Evolutionary conservation across 805 yeast genomes (phyloP).

Genomic region (Pichia cabralensis): DNA sequence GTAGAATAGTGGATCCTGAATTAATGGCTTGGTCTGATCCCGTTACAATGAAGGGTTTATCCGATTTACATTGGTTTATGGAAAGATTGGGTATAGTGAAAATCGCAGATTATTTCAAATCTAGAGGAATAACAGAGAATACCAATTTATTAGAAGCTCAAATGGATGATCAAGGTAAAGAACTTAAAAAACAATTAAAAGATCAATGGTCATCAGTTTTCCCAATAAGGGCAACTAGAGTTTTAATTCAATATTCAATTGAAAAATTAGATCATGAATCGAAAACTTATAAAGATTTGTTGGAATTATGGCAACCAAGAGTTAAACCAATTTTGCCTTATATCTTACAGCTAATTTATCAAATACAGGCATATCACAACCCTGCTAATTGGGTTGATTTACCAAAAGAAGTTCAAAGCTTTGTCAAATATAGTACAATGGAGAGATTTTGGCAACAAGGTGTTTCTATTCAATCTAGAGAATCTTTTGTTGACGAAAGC

Average conservation of each 20-base stretch:
- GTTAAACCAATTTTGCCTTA: constrained; percentile 88
- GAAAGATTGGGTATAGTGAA: constrained; percentile 90
- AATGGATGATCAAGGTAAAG: constrained; percentile 85
- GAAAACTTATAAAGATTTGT: constrained; percentile 57
- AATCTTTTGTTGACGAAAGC: constrained; percentile 87
- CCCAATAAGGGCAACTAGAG: constrained; percentile 92
- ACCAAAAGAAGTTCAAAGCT: constrained; percentile 83
- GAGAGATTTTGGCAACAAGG: constrained; percentile 99
- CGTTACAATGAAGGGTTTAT: constrained; percentile 77
- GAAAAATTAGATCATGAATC: constrained; percentile 79
- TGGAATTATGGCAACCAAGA: constrained; percentile 85
- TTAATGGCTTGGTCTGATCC: constrained; percentile 88
- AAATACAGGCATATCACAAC: constrained; percentile 89
- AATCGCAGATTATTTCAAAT: constrained; percentile 83
- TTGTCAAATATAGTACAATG: constrained; percentile 79
- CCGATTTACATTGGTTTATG: constrained; percentile 96
- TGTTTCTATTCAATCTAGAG: constrained; percentile 86
- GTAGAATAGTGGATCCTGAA: constrained; percentile 88
- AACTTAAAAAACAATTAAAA: constrained; percentile 65
- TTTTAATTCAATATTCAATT: constrained; percentile 89
- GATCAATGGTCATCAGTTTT: constrained; percentile 91
- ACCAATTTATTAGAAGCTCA: constrained; percentile 67
- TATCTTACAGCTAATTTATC: constrained; percentile 75
- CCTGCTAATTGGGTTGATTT: constrained; percentile 84
- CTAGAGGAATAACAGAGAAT: constrained; percentile 66